A percentile compares a stretch with the other conserved stretches of the same genome.
Conservation (phyloP, 306 rosid species). For the Cucurbita ficifolia region DNA sequence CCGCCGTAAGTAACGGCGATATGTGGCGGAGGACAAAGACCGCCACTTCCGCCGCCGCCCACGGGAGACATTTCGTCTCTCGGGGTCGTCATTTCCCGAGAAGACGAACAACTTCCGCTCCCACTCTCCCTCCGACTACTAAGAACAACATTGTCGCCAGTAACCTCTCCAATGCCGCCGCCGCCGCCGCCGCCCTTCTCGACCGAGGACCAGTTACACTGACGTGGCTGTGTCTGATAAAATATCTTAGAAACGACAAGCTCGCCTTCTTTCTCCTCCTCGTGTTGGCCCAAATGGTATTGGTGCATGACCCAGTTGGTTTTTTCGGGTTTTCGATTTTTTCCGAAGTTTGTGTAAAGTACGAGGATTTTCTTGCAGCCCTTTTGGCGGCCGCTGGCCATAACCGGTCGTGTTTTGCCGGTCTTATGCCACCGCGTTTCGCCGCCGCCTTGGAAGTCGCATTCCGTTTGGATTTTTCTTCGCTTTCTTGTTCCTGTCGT, state of each 20-base stretch:
- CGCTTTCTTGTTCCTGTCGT: conserved; percentile 94
- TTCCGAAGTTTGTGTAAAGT: conserved; percentile 83
- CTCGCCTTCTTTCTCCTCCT: conserved; percentile 92
- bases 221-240: conserved; percentile 92
- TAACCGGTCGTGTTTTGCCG: conserved; percentile 80
- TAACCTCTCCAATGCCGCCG: neutral
- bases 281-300: conserved; percentile 74
- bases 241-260: conserved; percentile 90
- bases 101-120: conserved; percentile 67
- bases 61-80: conserved; percentile 39
- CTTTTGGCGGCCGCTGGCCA: conserved; percentile 74
- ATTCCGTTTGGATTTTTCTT: conserved; percentile 77
- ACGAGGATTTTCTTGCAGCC: conserved; percentile 96
- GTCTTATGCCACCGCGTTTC: conserved; percentile 99
- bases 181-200: neutral
- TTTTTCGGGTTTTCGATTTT: conserved; percentile 85
- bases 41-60: conserved; percentile 8
- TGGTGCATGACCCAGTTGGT: conserved; percentile 99
- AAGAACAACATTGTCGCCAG: neutral
- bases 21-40: conserved; percentile 17
- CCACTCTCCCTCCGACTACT: conserved; percentile 33
- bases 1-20: conserved; percentile 25
- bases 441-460: conserved; percentile 46
- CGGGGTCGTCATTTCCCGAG: conserved; percentile 27
- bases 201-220: conserved; percentile 62